Evolutionary conservation across 225 moss, liverwort and hornwort species (phyloP), one percentile per base, ranked within the genome.

Genomic region (Pleurozium schreberi): DNA sequence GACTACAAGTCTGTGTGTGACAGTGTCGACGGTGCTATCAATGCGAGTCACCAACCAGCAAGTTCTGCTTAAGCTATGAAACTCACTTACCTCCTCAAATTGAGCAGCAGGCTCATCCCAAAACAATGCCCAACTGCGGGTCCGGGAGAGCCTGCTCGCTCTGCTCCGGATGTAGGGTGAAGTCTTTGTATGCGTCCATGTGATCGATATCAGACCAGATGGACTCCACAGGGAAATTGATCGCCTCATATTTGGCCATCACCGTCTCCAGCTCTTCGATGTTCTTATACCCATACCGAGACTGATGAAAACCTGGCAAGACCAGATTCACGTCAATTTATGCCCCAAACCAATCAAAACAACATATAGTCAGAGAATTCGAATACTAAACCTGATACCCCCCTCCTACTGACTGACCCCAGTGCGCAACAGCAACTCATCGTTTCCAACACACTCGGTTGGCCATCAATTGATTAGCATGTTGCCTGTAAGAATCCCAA

Each of bases 191-290:
- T 6, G 57, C 82, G 58, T 96, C 94, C 97, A 97, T 96, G 89
- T 96, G 90, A 84, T 97, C 97, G 63, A 97, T 97, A 71, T 97
- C 97, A 43, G 94, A 94, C 96, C 97, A 97, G 34, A 97, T 93
- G 26, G 92, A 91, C 82, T 96, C 97, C 40, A 97, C 91, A 21
- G 96, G 97, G 70, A 97, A 94, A 23, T 91, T 88, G 11, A 95
- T 90, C 43, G 36, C 88, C 34, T 88, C 90, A 65, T 96, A 97
- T 40, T 92, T 92, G 50, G 83, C 78, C 81, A 96, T 87, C 31
- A 97, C 97, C 40, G 66, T 87, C 90, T 94, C 88, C 75, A 96
- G 88, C 67, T 93, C 92, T 76, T 93, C 91, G 78, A 97, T 88
- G 47, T 92, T 87, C 90, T 93, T 94, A 88, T 96, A 97, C 11